Evolutionary conservation across 225 moss, liverwort and hornwort species (phyloP).

Genomic region (Asterella californica): DNA sequence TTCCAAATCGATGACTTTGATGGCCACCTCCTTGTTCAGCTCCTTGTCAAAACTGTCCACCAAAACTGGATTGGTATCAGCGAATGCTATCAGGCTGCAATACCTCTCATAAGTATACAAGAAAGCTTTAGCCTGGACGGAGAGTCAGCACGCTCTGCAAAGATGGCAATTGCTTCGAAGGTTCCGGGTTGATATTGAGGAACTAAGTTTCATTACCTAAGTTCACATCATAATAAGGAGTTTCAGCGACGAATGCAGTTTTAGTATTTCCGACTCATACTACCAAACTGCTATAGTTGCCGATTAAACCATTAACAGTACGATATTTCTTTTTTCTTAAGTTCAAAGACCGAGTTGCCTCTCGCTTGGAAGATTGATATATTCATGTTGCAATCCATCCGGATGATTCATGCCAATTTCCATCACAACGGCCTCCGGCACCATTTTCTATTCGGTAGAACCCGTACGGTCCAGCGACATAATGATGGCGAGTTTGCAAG

Average conservation of each 20-base stretch:
- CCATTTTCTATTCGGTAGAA: not conserved
- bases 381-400: not conserved
- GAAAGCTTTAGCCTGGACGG: not conserved
- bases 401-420: not conserved
- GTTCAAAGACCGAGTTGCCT: not conserved
- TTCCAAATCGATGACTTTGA: constrained; percentile 98
- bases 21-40: constrained; percentile 92
- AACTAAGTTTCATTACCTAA: not conserved
- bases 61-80: not conserved
- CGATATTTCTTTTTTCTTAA: too few relatives aligned
- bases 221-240: not conserved
- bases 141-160: not conserved
- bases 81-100: not conserved
- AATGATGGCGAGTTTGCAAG: not conserved
- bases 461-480: not conserved
- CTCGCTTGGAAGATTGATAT: not conserved
- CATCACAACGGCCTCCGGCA: not conserved
- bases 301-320: too few relatives aligned
- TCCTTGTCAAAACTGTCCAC: constrained; percentile 79
- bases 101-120: not conserved
- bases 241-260: not conserved
- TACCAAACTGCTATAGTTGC: not conserved
- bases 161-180: not conserved
- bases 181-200: not conserved
- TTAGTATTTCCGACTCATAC: not conserved